Evolutionary conservation across 192 early-diverging fungal genomes (phyloP), one percentile per base, ranked within the genome.

Genomic region (Linnemannia hyalina): DNA sequence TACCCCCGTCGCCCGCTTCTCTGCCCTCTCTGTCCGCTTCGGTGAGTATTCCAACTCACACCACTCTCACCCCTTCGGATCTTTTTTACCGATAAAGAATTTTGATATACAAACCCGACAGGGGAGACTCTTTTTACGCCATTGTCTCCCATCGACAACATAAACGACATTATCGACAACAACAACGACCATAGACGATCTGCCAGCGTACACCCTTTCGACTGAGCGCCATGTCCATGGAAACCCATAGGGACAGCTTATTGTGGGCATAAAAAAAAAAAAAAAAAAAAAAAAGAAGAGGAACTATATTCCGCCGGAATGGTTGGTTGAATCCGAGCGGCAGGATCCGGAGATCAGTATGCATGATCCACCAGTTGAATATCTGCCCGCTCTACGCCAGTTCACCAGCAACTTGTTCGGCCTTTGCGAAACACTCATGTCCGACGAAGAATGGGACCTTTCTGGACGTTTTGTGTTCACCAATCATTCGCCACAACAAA

Each of bases 21-120:
- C 90, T 75, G 87, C 88, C 82, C 75, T 88, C 70, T 85, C 89
- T 85, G 89, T 85, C 77, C 90, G 90, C 82, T 79, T 91, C 57
- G 89, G 90, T 91, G 89, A 88, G 82, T 85, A 44, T 57, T 57
- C 35, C 16, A 46, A 46, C 44, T 41, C 26, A 47, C 55, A 69
- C 38, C 75, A 57, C 22, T 44, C 38, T 20, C 40, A 73, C 36
- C 68, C 68, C 47, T 72, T 70, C 55, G 41, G 35, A 69, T 79
- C 49, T 42, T 77, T 82, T 73, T 60, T 41, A 44, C 42, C 49
- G 80, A 77, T 74, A 46, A 76, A 76, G 70, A 75, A 75, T 65
- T 47, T 52, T 36, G 15, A 35, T 22, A 52, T 22, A 52, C 49
- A 74, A 74, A 74, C n/a, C 29, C 73, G 35, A 49, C 26, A 75